Base-by-base conservation (phyloP, 2,329 filamentous ascomycete species). In the Stemphylium vesicarium region DNA sequence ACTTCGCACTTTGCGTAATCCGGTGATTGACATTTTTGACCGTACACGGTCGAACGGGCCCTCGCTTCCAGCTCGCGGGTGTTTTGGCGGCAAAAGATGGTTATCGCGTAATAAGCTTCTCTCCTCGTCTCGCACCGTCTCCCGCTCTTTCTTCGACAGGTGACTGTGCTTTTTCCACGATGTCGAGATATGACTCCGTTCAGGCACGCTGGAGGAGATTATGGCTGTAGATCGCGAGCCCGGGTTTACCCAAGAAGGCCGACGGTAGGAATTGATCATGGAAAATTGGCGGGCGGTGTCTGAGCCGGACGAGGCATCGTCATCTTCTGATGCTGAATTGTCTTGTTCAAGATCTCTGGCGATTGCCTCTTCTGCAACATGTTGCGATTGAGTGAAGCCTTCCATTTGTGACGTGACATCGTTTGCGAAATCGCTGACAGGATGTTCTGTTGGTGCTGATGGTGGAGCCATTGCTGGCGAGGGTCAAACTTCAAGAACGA, bases 211-310 rank as follows among this genome's bases (percentile, higher is more conserved):
- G 26, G 86, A 75, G 81, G 89, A 56, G 82, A 86, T 85, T 22
- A 91, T 83, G 54, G 96, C 81, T 4, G 88, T 84, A 3, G 89
- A 88, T 49, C 91, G 82, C 1, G 86, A 83, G 20, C 88, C 88
- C 11, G 88, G 89, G 26, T 88, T 87, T 38, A 95, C 87, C 69
- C 88, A 89, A 63, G 87, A 90, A 1, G 92, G 91, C 40, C 92
- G 85, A 50, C 90, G 86, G 77, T 95, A 96, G 29, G 85, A 85
- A 32, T 84, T 82, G 15, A 82, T 80, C 77, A 89, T 81, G 13
- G 85, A 73, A 53, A 67, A 75, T 42, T 79, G 75, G 61, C 78
- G 76, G 48, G 80, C 64, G 9, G 79, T 78, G 81, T 82, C 70
- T 5, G 64, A 69, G 75, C 79, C 50, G 78, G 63, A 77, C 50